phyloP scores from a whole-genome alignment of 352 stramenopile genomes.

The Globisporangium okanoganense region DNA sequence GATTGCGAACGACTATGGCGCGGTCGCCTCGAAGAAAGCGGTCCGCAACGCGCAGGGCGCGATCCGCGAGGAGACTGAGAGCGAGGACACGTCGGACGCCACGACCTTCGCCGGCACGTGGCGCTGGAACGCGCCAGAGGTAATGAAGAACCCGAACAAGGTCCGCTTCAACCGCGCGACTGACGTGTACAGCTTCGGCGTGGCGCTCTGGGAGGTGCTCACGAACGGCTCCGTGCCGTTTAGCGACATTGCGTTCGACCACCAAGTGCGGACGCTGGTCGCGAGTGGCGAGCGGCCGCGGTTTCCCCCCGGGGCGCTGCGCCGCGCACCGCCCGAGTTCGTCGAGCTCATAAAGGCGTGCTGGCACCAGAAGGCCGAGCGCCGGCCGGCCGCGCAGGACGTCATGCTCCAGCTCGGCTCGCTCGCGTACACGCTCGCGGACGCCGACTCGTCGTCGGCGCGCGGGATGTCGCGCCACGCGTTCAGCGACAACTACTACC shows the following conservation, averaged over 20 bases:
- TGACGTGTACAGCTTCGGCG: slow-evolving; percentile 75
- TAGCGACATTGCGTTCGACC: slow-evolving; percentile 59
- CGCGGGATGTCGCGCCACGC: slow-evolving; percentile 41
- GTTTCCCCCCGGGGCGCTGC: slow-evolving; percentile 31
- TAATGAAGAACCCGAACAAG: slow-evolving; percentile 67
- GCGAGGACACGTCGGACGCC: slow-evolving; percentile 32
- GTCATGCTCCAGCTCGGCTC: slow-evolving; percentile 57
- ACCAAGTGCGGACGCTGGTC: slow-evolving; percentile 61
- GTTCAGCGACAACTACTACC: slow-evolving; percentile 74
- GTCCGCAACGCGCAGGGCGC: background rate
- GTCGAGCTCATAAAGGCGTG: slow-evolving; percentile 59
- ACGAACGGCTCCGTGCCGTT: slow-evolving; percentile 65
- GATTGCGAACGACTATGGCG: slow-evolving; percentile 55
- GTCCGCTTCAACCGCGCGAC: slow-evolving; percentile 68
- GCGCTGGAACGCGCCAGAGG: slow-evolving; percentile 71
- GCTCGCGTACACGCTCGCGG: slow-evolving; percentile 50
- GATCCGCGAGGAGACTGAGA: slow-evolving; percentile 10
- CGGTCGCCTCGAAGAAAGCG: slow-evolving; percentile 37
- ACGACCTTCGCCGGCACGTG: slow-evolving; percentile 72
- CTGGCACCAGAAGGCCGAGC: slow-evolving; percentile 56
- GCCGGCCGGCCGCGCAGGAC: slow-evolving; percentile 49
- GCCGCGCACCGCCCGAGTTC: slow-evolving; percentile 51
- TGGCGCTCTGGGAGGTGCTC: slow-evolving; percentile 67
- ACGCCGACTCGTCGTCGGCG: slow-evolving; percentile 29
- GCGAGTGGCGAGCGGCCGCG: slow-evolving; percentile 48